phyloP scores from a whole-genome alignment of 768 basidiomycete species.

The Punctularia strigosozonata region DNA sequence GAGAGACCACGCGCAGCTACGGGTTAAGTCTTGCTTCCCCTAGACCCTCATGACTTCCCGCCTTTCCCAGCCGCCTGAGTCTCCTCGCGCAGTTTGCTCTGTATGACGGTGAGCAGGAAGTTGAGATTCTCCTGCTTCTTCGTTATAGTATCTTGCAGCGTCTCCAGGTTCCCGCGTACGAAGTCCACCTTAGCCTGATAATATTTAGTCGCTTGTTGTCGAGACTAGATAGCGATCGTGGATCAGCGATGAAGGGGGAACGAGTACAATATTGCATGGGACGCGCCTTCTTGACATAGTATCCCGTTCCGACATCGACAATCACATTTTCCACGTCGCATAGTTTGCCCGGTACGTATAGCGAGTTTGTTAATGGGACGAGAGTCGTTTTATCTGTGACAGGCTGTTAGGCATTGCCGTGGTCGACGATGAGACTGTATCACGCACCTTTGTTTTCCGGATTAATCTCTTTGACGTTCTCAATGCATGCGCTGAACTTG shows the following conservation, averaged over 20 bases:
- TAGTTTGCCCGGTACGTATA: conserved; percentile 91
- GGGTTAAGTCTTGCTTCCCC: too few relatives aligned
- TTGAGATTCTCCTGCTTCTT: conserved; percentile 88
- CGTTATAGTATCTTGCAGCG: conserved; percentile 78
- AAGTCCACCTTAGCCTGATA: conserved; percentile 75
- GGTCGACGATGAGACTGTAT: background rate
- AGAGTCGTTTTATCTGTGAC: conserved; percentile 72
- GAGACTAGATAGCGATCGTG: conserved; percentile 45
- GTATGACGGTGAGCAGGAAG: conserved; percentile 61
- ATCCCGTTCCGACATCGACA: conserved; percentile 93
- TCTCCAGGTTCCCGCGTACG: conserved; percentile 74
- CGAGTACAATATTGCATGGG: background rate
- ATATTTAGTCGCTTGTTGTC: conserved; percentile 67
- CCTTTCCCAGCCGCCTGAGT: conserved; percentile 4
- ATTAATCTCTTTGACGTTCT: conserved; percentile 67
- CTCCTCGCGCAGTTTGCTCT: conserved; percentile 39
- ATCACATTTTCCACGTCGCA: conserved; percentile 78
- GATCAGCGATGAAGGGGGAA: background rate
- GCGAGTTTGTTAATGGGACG: conserved; percentile 87
- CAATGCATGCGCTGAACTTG: conserved; percentile 82
- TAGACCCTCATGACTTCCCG: too few relatives aligned
- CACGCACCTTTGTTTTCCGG: conserved; percentile 48
- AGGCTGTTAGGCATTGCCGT: background rate
- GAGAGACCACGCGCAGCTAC: too few relatives aligned
- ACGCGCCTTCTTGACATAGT: conserved; percentile 86